These are phyloP conservation scores for Coelastrella sp. DNA, from an alignment of 139 green algal species.

Conservation along the genomic window DNA sequence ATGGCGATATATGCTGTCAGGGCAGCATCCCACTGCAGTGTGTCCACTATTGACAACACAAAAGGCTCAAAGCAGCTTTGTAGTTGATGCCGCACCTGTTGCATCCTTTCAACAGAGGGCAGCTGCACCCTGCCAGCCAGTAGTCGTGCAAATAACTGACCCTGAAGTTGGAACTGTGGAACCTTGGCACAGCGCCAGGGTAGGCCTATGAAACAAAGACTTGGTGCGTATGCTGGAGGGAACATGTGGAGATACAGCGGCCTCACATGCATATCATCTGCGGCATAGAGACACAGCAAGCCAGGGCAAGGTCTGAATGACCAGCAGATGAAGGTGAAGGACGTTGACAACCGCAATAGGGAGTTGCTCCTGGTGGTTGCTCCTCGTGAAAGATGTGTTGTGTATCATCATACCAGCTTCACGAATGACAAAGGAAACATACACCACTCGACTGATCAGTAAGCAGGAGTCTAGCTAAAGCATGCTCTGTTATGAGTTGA, in stretches of 20 bases:
- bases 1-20: too few relatives aligned
- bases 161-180: slow-evolving; percentile 72
- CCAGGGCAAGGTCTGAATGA: too few relatives aligned
- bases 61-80: not conserved
- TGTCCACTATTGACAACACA: not conserved
- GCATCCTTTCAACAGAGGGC: not conserved
- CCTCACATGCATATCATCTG: slow-evolving; percentile 37
- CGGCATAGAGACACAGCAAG: not conserved
- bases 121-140: slow-evolving; percentile 21
- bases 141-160: slow-evolving; percentile 26
- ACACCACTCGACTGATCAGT: not conserved
- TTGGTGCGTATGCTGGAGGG: slow-evolving; percentile 51
- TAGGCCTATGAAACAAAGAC: slow-evolving; percentile 76
- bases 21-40: not conserved
- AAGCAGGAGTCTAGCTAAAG: not conserved
- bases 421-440: too few relatives aligned
- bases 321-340: not conserved
- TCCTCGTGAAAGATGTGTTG: too few relatives aligned
- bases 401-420: too few relatives aligned
- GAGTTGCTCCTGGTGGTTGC: too few relatives aligned
- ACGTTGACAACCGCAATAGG: not conserved
- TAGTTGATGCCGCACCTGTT: too few relatives aligned
- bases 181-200: slow-evolving; percentile 72
- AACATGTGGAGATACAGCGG: slow-evolving; percentile 79
- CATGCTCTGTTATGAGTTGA: too few relatives aligned